phyloP scores from a whole-genome alignment of 371 early-diverging fungal species.

The Apophysomyces trapeziformis region DNA sequence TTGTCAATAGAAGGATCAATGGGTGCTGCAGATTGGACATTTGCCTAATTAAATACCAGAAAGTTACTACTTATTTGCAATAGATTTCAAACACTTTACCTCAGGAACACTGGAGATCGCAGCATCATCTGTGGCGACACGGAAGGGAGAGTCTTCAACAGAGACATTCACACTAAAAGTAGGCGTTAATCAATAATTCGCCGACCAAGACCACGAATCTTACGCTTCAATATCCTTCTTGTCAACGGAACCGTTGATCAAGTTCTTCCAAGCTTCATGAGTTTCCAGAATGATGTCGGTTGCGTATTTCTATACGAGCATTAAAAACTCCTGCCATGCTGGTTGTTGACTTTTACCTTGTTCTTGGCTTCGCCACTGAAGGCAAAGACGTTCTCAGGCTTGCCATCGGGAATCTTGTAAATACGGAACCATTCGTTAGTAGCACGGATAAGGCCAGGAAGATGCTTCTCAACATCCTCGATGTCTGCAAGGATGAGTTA shows the following conservation, averaged over 20 bases:
- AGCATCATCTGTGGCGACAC: slow-evolving; percentile 61
- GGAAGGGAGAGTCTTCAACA: slow-evolving; percentile 77
- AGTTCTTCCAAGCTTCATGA: slow-evolving; percentile 93
- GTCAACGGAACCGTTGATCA: slow-evolving; percentile 77
- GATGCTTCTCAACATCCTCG: slow-evolving; percentile 92
- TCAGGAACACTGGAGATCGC: slow-evolving; percentile 68
- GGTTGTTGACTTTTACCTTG: slow-evolving; percentile 48
- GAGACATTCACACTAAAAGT: slow-evolving; percentile 66
- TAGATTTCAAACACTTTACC: slow-evolving; percentile 49
- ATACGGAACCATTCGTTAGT: slow-evolving; percentile 97
- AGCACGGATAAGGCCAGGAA: slow-evolving; percentile 91
- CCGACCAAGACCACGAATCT: slow-evolving; percentile 21
- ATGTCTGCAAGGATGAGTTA: slow-evolving; percentile 61
- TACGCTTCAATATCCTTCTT: slow-evolving; percentile 74
- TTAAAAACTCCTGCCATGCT: neutral
- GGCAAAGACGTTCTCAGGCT: slow-evolving; percentile 95
- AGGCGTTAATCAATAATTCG: slow-evolving; percentile 7
- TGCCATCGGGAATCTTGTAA: slow-evolving; percentile 98
- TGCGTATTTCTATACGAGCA: slow-evolving; percentile 78
- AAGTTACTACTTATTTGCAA: slow-evolving; percentile 50
- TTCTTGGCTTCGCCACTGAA: slow-evolving; percentile 95
- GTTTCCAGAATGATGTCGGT: slow-evolving; percentile 91
- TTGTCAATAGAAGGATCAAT: slow-evolving; percentile 88
- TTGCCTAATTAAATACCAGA: slow-evolving; percentile 25
- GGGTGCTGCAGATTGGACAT: slow-evolving; percentile 54